Evolutionary conservation across 257 asterid genomes (phyloP).

Genomic region (Henckelia pumila): DNA sequence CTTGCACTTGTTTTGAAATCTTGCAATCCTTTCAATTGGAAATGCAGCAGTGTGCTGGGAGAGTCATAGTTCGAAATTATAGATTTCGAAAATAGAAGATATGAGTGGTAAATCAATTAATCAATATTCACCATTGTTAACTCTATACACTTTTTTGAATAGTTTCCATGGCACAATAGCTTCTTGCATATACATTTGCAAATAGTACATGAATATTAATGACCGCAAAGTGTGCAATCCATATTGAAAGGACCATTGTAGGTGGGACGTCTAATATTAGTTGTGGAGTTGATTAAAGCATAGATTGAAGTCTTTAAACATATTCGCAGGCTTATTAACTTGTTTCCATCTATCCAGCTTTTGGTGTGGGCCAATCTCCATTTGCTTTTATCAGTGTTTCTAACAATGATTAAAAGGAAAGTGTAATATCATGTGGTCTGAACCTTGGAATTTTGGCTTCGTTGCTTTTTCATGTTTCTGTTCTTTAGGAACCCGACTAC

Average conservation of each 20-base stretch:
- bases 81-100: too few relatives aligned
- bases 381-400: background rate
- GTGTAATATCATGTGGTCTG: background rate
- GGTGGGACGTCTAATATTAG: background rate
- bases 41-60: too few relatives aligned
- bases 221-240: too few relatives aligned
- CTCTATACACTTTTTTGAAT: too few relatives aligned
- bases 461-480: background rate
- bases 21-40: too few relatives aligned
- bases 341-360: background rate
- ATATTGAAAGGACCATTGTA: background rate
- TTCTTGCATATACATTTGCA: too few relatives aligned
- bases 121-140: too few relatives aligned
- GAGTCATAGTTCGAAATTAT: background rate
- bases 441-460: background rate
- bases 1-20: too few relatives aligned
- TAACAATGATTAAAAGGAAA: too few relatives aligned
- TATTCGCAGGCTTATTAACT: background rate
- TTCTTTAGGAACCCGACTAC: background rate
- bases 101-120: background rate
- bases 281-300: background rate
- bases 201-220: too few relatives aligned
- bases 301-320: background rate
- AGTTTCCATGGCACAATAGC: too few relatives aligned
- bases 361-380: background rate